These are phyloP conservation scores for Clavispora carvajalis DNA, from an alignment of 805 yeast species.

Conservation along the genomic window DNA sequence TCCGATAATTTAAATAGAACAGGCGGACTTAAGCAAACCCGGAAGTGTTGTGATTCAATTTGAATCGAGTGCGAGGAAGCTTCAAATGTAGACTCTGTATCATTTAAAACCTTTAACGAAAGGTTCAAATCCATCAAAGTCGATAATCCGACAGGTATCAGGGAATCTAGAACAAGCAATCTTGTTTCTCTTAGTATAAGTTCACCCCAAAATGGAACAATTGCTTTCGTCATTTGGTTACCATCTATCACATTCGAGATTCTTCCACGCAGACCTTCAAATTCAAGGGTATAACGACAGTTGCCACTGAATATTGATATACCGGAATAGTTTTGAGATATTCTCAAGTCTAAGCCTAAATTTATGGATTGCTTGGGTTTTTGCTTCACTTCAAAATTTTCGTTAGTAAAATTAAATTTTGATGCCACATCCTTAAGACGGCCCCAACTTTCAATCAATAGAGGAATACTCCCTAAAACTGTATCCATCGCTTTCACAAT, in stretches of 20 bases:
- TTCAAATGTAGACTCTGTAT: slow-evolving; percentile 11
- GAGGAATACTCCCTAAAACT: slow-evolving; percentile 3
- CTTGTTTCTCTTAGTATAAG: slow-evolving; percentile 38
- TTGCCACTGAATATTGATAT: slow-evolving; percentile 28
- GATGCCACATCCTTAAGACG: slow-evolving; percentile 4
- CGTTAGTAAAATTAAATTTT: neutral
- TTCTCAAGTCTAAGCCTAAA: neutral
- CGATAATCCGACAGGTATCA: slow-evolving; percentile 37
- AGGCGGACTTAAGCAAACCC: slow-evolving; percentile 53
- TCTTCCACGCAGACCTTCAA: slow-evolving; percentile 26
- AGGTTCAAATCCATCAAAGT: slow-evolving; percentile 41
- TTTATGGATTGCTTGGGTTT: neutral
- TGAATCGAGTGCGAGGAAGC: slow-evolving; percentile 42
- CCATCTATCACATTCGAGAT: slow-evolving; percentile 15
- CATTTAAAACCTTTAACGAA: slow-evolving; percentile 39
- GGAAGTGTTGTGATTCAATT: slow-evolving; percentile 52
- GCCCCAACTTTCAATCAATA: slow-evolving; percentile 7
- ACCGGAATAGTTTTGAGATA: slow-evolving; percentile 30
- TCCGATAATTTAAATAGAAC: slow-evolving; percentile 38
- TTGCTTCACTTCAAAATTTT: neutral
- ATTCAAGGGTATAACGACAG: slow-evolving; percentile 30
- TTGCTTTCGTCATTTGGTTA: neutral
- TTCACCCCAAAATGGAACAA: slow-evolving; percentile 34
- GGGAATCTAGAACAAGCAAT: slow-evolving; percentile 35
- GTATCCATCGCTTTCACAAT: slow-evolving; percentile 16